phyloP scores from a whole-genome alignment of 208 protist genomes.

The Wallacemonas sp. region DNA sequence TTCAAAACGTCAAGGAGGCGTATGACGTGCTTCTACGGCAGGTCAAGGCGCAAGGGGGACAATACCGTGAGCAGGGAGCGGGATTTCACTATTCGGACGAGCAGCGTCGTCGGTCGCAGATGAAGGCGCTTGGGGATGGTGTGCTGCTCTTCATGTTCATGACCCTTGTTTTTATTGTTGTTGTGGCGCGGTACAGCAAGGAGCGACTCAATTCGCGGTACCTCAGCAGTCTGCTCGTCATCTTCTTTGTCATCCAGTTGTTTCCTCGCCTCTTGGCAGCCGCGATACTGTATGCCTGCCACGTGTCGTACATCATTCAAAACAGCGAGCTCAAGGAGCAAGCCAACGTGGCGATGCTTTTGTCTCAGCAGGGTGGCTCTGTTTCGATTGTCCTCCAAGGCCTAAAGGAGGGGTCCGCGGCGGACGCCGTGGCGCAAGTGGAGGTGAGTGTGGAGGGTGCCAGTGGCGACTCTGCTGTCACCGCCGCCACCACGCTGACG shows the following conservation, averaged over 20 bases:
- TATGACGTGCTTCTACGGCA: slow-evolving; percentile 45
- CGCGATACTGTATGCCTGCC: slow-evolving; percentile 65
- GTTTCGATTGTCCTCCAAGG: slow-evolving; percentile 47
- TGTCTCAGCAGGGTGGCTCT: slow-evolving; percentile 27
- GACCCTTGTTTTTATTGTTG: slow-evolving; percentile 56
- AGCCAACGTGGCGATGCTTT: slow-evolving; percentile 40
- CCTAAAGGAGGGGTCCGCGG: slow-evolving; percentile 22
- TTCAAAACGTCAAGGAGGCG: slow-evolving; percentile 75
- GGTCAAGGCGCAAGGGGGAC: slow-evolving; percentile 18
- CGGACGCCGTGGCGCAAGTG: slow-evolving; percentile 56
- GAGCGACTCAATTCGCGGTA: slow-evolving; percentile 47
- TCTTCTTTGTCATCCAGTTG: slow-evolving; percentile 75
- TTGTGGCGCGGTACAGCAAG: slow-evolving; percentile 64
- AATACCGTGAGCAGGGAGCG: not conserved
- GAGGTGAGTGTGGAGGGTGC: slow-evolving; percentile 9
- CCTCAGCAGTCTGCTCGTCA: slow-evolving; percentile 47
- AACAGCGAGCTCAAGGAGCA: slow-evolving; percentile 52
- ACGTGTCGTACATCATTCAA: slow-evolving; percentile 51
- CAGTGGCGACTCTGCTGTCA: not conserved
- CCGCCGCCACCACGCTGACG: slow-evolving; percentile 45
- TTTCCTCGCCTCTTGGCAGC: slow-evolving; percentile 73
- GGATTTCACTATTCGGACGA: slow-evolving; percentile 61
- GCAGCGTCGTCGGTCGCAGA: slow-evolving; percentile 46
- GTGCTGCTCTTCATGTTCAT: slow-evolving; percentile 66
- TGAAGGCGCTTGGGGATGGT: slow-evolving; percentile 62